Base-by-base conservation (phyloP, 2,329 filamentous ascomycete species). In the Calonectria crousiana region DNA sequence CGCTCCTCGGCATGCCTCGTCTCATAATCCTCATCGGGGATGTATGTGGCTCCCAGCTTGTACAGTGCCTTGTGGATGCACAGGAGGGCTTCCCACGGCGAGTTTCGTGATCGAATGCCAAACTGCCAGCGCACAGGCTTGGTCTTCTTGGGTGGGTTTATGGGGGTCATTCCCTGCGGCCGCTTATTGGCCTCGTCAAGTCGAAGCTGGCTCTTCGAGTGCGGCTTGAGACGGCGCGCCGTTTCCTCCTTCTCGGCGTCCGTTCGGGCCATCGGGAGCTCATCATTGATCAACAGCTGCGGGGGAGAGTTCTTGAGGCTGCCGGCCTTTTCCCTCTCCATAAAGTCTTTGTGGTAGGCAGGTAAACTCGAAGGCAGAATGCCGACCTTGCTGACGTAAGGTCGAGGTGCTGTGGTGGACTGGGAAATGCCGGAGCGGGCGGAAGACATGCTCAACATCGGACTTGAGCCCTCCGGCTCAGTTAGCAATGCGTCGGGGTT, bases 61-160 rank as follows among this genome's bases (percentile, higher is more conserved):
- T 93, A 89, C 53, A 99, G 88, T 0, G 97, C 96, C 83, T 96
- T 95, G 88, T 98, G 98, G 71, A 99, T 97, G 81, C 96, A 98
- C 32, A 98, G 88, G 84, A 99, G 94, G 0, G 97, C 97, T 84
- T 99, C 97, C 80, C 96, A 95, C 0, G 97, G 97, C 71, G 95
- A 94, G 81, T 98, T 99, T 64, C 97, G 92, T 58, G 95, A 98
- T 47, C 97, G 92, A 75, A 99, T 99, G 71, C 97, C 97, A 83
- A 99, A 99, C 83, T 99, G 97, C 97, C 97, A 99, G 78, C 96
- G 95, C 20, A 96, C 95, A 1, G 94, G 94, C 81, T 95, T 95
- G 6, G 89, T 86, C 84, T 95, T 95, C 87, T 94, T 95, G 4
- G 88, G 84, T 3, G 92, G 91, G 67, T 88, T 86, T 62, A 92